Conservation (phyloP, 805 yeast genomes). For the Nakazawaea ishiwadae region DNA sequence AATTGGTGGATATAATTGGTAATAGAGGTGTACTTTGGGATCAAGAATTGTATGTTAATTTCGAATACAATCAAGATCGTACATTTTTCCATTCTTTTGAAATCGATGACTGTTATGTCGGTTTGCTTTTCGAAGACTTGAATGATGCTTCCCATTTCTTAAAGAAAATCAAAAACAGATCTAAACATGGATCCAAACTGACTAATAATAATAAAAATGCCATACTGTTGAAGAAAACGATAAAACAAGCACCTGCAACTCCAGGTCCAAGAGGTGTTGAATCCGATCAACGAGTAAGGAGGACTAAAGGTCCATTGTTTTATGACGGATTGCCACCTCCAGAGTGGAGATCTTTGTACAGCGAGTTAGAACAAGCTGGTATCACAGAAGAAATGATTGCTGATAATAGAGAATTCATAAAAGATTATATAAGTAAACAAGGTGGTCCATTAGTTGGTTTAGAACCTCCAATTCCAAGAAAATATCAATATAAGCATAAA, state of each 20-base stretch:
- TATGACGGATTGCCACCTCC: slow-evolving; percentile 80
- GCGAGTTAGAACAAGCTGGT: slow-evolving; percentile 71
- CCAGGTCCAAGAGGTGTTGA: slow-evolving; percentile 60
- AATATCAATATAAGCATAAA: slow-evolving; percentile 31
- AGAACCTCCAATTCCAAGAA: slow-evolving; percentile 81
- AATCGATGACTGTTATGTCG: slow-evolving; percentile 83
- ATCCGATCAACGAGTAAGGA: slow-evolving; percentile 47
- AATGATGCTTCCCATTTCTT: slow-evolving; percentile 81
- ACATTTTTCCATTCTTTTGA: slow-evolving; percentile 94
- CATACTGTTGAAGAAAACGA: slow-evolving; percentile 63
- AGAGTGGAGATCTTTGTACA: slow-evolving; percentile 75
- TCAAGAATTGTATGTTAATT: slow-evolving; percentile 86
- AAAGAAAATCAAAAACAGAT: slow-evolving; percentile 69
- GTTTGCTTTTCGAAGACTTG: slow-evolving; percentile 84
- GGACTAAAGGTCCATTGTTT: slow-evolving; percentile 56
- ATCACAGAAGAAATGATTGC: slow-evolving; percentile 87
- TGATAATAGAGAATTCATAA: slow-evolving; percentile 77
- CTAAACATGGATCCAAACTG: slow-evolving; percentile 81
- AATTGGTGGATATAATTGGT: slow-evolving; percentile 80
- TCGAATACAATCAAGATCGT: slow-evolving; percentile 89
- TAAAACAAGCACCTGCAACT: slow-evolving; percentile 26
- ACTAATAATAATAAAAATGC: slow-evolving; percentile 87
- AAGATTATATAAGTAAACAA: slow-evolving; percentile 66
- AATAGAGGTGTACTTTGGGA: slow-evolving; percentile 93
- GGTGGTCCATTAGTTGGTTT: slow-evolving; percentile 80